Conservation (phyloP, 1,139 yeast species). For the Pichia sp. region DNA sequence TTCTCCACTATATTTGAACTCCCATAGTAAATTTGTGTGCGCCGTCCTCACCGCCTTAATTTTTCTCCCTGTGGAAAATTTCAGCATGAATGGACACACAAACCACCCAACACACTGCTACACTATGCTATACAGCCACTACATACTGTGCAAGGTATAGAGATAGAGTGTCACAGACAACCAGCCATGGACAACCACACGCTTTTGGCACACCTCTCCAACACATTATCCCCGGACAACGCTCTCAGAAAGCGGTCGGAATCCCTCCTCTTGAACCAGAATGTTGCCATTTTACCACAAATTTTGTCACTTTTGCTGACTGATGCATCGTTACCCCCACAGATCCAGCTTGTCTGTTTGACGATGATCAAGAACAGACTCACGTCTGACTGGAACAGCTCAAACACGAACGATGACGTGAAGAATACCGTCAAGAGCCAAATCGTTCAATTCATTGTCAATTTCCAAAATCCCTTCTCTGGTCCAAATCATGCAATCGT, state of each 20-base stretch:
- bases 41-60: too few relatives aligned
- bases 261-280: conserved; percentile 3
- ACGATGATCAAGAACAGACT: conserved; percentile 15
- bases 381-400: conserved; percentile 1
- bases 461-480: conserved; percentile 8
- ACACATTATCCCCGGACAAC: conserved; percentile 29
- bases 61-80: too few relatives aligned
- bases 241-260: conserved; percentile 18
- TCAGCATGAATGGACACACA: neutral
- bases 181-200: conserved; percentile 3
- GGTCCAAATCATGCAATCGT: conserved; percentile 4
- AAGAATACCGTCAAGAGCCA: conserved; percentile 2
- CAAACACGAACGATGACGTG: neutral
- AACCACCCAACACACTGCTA: too few relatives aligned
- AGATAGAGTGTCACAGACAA: neutral
- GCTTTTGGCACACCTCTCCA: conserved; percentile 25
- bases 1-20: too few relatives aligned
- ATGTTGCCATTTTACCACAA: conserved; percentile 3
- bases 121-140: neutral
- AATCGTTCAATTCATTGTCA: conserved; percentile 6
- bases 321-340: conserved; percentile 3
- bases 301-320: conserved; percentile 2
- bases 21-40: too few relatives aligned
- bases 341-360: conserved; percentile 7
- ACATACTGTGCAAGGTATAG: too few relatives aligned